A percentile compares a stretch with the other conserved stretches of the same genome.
Conservation (phyloP, 257 asterid species). For the Phtheirospermum japonicum region DNA sequence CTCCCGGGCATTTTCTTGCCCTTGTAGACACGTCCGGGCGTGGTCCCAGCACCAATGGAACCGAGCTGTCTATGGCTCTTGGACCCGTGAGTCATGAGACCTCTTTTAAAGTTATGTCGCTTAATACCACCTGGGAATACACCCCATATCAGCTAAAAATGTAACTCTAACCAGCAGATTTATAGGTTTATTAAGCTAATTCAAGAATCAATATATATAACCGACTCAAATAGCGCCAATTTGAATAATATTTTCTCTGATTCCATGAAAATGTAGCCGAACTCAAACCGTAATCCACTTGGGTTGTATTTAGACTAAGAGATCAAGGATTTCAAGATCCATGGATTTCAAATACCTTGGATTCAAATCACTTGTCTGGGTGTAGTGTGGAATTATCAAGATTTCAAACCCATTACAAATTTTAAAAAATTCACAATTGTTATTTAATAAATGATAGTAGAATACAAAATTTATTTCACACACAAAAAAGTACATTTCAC, state of each 20-base stretch:
- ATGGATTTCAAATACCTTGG: too few species aligned
- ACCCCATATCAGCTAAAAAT: conserved; percentile 14
- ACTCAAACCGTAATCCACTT: not conserved
- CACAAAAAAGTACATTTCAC: too few species aligned
- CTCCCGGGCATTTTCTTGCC: conserved; percentile 99
- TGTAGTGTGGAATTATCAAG: too few species aligned
- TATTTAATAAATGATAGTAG: too few species aligned
- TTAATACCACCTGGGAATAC: conserved; percentile 81
- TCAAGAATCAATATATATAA: not conserved
- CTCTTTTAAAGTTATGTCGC: conserved; percentile 90
- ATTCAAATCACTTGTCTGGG: too few species aligned
- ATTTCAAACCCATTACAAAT: too few species aligned
- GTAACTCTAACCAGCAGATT: not conserved
- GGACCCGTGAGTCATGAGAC: conserved; percentile 94
- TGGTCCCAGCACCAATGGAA: conserved; percentile 96
- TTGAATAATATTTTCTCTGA: conserved; percentile 1
- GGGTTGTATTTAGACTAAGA: too few species aligned
- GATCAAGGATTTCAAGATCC: too few species aligned
- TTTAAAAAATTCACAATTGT: too few species aligned
- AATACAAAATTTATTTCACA: too few species aligned
- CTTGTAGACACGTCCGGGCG: conserved; percentile 87
- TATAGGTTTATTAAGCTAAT: not conserved
- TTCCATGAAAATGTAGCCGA: not conserved
- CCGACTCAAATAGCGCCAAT: not conserved
- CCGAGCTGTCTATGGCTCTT: conserved; percentile 93